Conservation (phyloP, 2,329 filamentous ascomycete genomes). For the Fusarium metavorans region DNA sequence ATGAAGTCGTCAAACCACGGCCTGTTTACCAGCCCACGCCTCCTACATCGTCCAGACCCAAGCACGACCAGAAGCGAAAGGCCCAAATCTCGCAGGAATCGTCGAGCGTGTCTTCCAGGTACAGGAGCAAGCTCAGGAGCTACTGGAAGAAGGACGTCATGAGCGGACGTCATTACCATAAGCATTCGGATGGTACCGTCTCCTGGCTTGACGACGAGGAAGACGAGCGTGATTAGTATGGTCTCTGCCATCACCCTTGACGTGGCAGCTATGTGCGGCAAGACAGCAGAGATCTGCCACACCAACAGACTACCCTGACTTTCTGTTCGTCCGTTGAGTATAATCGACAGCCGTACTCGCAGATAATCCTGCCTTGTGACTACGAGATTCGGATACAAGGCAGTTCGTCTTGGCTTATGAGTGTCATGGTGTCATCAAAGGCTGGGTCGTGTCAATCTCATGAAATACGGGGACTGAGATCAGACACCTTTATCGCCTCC, state of each 20-base stretch:
- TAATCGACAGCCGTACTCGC: no score
- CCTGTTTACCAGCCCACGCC: not conserved
- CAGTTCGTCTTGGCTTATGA: no score
- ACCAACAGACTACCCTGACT: no score
- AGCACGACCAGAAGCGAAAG: not conserved
- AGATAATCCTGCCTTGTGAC: no score
- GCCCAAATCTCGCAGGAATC: not conserved
- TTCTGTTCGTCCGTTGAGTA: no score
- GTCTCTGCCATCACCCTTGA: not conserved
- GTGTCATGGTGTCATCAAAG: no score
- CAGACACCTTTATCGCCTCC: no score
- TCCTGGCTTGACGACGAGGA: not conserved
- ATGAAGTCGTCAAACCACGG: not conserved
- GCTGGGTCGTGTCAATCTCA: no score
- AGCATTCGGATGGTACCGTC: not conserved
- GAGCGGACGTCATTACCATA: not conserved
- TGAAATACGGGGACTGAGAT: no score
- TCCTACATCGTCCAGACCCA: not conserved
- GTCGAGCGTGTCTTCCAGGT: not conserved
- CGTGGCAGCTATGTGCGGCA: no score
- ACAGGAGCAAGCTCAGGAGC: not conserved
- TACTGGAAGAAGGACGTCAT: not conserved
- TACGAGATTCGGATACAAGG: no score
- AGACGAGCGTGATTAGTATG: not conserved
- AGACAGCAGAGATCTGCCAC: no score